Evolutionary conservation across 164 flowering plant species (phyloP).

Genomic region (Platanus orientalis): DNA sequence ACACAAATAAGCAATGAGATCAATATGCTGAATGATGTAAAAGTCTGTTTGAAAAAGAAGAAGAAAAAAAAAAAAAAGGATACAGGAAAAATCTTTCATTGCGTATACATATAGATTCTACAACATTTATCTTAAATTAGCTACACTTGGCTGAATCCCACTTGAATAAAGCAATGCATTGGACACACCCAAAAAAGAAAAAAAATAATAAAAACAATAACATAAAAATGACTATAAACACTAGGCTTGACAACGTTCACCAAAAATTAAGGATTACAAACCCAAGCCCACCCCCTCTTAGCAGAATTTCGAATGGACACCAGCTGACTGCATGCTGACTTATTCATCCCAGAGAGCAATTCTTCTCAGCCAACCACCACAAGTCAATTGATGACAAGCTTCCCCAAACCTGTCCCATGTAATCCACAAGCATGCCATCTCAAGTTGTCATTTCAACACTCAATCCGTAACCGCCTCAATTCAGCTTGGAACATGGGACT

Average conservation of each 20-base stretch:
- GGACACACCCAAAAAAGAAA: too few relatives aligned
- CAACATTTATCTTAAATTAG: too few relatives aligned
- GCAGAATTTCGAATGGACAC: slow-evolving; percentile 5
- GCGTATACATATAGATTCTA: too few relatives aligned
- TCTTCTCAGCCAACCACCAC: not conserved
- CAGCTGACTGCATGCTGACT: not conserved
- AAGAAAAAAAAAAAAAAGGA: too few relatives aligned
- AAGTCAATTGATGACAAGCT: not conserved
- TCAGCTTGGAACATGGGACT: slow-evolving; percentile 79
- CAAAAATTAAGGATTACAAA: slow-evolving; percentile 7
- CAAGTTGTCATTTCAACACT: slow-evolving; percentile 26
- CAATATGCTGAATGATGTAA: too few relatives aligned
- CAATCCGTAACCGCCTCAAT: slow-evolving; percentile 57
- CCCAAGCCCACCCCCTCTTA: not conserved
- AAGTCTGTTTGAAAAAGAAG: too few relatives aligned
- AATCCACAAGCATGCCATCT: slow-evolving; percentile 1
- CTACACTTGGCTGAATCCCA: too few relatives aligned
- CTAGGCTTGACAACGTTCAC: not conserved
- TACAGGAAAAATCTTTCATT: too few relatives aligned
- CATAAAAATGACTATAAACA: not conserved
- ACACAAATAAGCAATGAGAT: too few relatives aligned
- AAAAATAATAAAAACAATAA: too few relatives aligned
- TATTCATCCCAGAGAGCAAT: not conserved
- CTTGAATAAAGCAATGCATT: too few relatives aligned
- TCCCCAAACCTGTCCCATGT: slow-evolving; percentile 1